Percentiles rank a stretch among this genome's conserved stretches.
phyloP scores from a whole-genome alignment of 306 rosid genomes.

The Quercus berberidifolia region DNA sequence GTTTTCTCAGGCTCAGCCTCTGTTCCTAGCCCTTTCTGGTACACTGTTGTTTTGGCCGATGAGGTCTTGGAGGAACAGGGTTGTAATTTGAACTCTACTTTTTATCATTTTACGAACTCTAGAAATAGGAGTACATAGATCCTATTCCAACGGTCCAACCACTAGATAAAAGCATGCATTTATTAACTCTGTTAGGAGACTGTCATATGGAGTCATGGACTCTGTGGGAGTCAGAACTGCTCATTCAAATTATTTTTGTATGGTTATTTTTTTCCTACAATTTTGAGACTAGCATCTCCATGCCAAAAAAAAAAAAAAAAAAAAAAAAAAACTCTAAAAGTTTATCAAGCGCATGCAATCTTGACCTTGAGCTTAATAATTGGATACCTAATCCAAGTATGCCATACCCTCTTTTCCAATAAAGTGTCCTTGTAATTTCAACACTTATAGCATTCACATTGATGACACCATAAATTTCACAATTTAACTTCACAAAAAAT shows the following conservation, averaged over 20 bases:
- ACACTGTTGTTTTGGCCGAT: background rate
- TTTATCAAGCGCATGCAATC: no score
- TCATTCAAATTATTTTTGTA: background rate
- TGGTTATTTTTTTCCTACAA: background rate
- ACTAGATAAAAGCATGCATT: background rate
- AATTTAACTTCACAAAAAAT: rapidly evolving
- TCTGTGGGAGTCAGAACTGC: background rate
- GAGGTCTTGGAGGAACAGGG: background rate
- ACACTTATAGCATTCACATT: no score
- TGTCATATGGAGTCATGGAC: background rate
- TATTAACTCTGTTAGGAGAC: background rate
- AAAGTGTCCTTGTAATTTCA: no score
- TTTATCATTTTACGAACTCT: background rate
- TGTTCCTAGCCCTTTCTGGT: background rate
- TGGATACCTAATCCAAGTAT: no score
- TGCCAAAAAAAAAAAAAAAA: no score
- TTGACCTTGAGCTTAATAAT: no score
- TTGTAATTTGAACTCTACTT: background rate
- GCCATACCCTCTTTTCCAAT: no score
- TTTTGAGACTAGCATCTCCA: background rate
- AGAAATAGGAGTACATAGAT: background rate
- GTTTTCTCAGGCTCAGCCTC: background rate
- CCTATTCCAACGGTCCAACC: background rate
- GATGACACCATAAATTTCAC: rapidly evolving
- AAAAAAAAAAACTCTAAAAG: no score